Percentiles rank a stretch among this genome's conserved stretches.
Conservation (phyloP, 768 basidiomycete genomes). For the Hypsizygus marmoreus region DNA sequence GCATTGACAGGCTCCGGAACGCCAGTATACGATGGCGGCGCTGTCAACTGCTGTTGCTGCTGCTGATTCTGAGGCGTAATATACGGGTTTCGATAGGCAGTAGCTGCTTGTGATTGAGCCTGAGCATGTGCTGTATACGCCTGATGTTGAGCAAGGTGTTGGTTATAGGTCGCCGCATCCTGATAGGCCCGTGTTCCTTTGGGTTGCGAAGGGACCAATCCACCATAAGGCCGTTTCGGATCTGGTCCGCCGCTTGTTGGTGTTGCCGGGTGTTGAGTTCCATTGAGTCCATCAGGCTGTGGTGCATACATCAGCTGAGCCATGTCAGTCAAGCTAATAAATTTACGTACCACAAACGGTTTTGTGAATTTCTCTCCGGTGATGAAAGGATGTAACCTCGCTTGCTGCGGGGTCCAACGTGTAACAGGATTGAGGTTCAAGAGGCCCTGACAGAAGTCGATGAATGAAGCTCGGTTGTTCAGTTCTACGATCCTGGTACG, state of each 20-base stretch:
- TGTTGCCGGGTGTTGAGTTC: slow-evolving; percentile 29
- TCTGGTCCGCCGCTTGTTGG: slow-evolving; percentile 43
- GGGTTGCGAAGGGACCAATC: slow-evolving; percentile 85
- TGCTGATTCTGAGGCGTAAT: slow-evolving; percentile 54
- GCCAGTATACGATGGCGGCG: slow-evolving; percentile 31
- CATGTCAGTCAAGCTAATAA: no score
- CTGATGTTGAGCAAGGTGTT: slow-evolving; percentile 93
- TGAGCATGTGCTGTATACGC: slow-evolving; percentile 88
- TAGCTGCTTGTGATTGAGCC: slow-evolving; percentile 70
- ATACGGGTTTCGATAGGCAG: slow-evolving; percentile 80
- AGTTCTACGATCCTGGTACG: slow-evolving; percentile 71
- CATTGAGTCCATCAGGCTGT: slow-evolving; percentile 55
- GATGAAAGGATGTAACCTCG: slow-evolving; percentile 94
- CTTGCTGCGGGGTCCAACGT: slow-evolving; percentile 97
- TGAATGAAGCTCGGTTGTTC: slow-evolving; percentile 91
- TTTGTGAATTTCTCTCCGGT: slow-evolving; percentile 95
- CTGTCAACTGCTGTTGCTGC: slow-evolving; percentile 33
- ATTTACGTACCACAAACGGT: slow-evolving; percentile 69
- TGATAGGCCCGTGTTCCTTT: slow-evolving; percentile 85
- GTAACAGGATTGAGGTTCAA: slow-evolving; percentile 93
- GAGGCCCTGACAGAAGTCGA: slow-evolving; percentile 95
- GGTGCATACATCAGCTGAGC: no score
- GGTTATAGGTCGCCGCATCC: slow-evolving; percentile 93
- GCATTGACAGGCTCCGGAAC: slow-evolving; percentile 31
- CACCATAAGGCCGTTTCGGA: slow-evolving; percentile 90